Conservation (phyloP, 768 basidiomycete genomes). For the Pisolithus microcarpus region DNA sequence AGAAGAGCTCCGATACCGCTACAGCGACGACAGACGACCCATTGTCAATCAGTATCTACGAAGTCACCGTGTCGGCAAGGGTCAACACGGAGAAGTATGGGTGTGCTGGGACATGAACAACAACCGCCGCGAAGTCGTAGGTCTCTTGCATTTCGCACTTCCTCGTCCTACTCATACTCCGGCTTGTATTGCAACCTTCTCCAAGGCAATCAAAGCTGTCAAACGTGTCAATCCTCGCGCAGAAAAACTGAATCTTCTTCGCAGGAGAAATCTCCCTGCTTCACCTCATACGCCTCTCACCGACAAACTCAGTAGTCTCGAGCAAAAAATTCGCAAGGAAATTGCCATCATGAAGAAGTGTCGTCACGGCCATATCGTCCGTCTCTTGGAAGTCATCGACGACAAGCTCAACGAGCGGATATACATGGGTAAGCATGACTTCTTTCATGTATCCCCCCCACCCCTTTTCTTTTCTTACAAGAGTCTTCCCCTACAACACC, state of each 20-base stretch:
- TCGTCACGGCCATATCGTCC: conserved; percentile 81
- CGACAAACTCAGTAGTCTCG: conserved; percentile 63
- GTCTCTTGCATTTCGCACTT: conserved; percentile 16
- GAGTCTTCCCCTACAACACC: conserved; percentile 23
- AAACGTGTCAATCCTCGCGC: conserved; percentile 65
- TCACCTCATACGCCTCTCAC: conserved; percentile 49
- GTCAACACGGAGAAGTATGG: conserved; percentile 88
- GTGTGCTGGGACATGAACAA: conserved; percentile 50
- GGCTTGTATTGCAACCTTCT: not conserved
- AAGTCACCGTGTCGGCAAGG: conserved; percentile 68
- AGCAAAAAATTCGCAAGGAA: conserved; percentile 83
- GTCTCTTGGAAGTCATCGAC: conserved; percentile 91
- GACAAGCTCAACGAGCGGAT: conserved; percentile 83
- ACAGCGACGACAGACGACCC: conserved; percentile 33
- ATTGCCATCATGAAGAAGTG: conserved; percentile 99
- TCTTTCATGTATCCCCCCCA: conserved; percentile 15
- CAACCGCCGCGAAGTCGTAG: conserved; percentile 43
- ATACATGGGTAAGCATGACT: conserved; percentile 72
- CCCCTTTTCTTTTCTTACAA: conserved; percentile 19
- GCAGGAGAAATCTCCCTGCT: conserved; percentile 39
- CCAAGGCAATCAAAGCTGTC: conserved; percentile 75
- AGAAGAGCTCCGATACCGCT: conserved; percentile 33
- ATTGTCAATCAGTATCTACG: conserved; percentile 87
- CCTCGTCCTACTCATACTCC: not conserved
- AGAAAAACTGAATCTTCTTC: conserved; percentile 51